phyloP scores from a whole-genome alignment of 352 stramenopile species.

The Globisporangium polare region DNA sequence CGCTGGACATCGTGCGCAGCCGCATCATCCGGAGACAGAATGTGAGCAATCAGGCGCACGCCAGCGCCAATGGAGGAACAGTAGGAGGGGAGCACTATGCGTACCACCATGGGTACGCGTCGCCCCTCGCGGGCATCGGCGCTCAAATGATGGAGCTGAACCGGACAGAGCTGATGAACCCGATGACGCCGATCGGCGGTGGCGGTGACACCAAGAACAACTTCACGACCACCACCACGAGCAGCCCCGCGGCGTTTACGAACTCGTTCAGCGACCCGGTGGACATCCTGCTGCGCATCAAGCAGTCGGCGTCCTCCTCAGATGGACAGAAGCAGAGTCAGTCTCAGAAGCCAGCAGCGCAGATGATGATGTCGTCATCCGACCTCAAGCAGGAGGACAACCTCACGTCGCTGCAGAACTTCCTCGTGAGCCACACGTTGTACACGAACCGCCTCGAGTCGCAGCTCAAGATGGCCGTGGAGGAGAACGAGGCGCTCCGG shows the following conservation, averaged over 20 bases:
- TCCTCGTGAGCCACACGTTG: constrained; percentile 57
- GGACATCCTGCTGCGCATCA: constrained; percentile 73
- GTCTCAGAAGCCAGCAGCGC: constrained; percentile 1
- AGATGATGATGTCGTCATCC: constrained; percentile 20
- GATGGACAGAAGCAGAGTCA: constrained; percentile 18
- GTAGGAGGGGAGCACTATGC: constrained; percentile 21
- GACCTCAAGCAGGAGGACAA: constrained; percentile 36
- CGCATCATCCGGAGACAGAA: constrained; percentile 58
- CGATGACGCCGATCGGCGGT: constrained; percentile 15
- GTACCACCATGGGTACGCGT: constrained; percentile 22
- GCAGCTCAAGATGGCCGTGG: constrained; percentile 56
- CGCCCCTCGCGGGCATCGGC: constrained; percentile 4
- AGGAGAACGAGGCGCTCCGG: constrained; percentile 62
- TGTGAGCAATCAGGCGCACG: constrained; percentile 12
- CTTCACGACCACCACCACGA: background rate
- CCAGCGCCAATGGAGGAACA: constrained; percentile 14
- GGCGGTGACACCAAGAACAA: constrained; percentile 14
- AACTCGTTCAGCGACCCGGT: constrained; percentile 72
- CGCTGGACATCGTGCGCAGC: constrained; percentile 59
- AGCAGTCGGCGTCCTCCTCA: constrained; percentile 53
- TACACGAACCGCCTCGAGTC: constrained; percentile 76
- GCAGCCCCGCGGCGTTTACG: constrained; percentile 27
- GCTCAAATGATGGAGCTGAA: constrained; percentile 18
- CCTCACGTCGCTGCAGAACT: constrained; percentile 64
- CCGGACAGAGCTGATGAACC: constrained; percentile 20